Conservation (phyloP, 768 basidiomycete genomes). For the Mycena leptocephala region DNA sequence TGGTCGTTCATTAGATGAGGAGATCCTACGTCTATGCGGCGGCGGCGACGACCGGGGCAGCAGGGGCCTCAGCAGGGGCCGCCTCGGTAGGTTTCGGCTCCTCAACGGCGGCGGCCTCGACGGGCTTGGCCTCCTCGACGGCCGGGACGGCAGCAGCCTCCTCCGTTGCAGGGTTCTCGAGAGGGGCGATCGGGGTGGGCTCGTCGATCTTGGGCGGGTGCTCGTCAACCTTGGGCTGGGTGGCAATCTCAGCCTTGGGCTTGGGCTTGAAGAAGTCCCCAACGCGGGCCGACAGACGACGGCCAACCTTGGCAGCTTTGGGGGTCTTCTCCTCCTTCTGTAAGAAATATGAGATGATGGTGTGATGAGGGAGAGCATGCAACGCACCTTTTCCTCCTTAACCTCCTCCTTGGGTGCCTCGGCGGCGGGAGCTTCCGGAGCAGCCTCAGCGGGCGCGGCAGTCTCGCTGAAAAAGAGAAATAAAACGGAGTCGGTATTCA, state of each 20-base stretch:
- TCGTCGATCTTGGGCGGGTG: constrained; percentile 92
- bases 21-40: constrained; percentile 72
- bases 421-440: constrained; percentile 50
- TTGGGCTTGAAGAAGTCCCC: constrained; percentile 87
- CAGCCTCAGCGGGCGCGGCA: constrained; percentile 53
- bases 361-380: neutral
- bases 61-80: constrained; percentile 32
- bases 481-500: neutral
- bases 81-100: no score
- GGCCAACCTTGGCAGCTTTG: constrained; percentile 78
- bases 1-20: constrained; percentile 63
- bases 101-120: no score
- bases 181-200: constrained; percentile 85
- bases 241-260: constrained; percentile 73
- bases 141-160: constrained; percentile 46
- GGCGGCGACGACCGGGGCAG: constrained; percentile 78
- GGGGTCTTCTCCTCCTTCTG: constrained; percentile 61
- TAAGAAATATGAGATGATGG: neutral
- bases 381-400: constrained; percentile 62
- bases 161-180: constrained; percentile 80
- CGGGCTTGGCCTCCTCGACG: constrained; percentile 3
- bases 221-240: constrained; percentile 90
- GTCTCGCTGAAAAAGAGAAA: constrained; percentile 55
- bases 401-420: constrained; percentile 63
- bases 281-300: constrained; percentile 89